Conservation (phyloP, 768 basidiomycete species). For the Gyrodon lividus region DNA sequence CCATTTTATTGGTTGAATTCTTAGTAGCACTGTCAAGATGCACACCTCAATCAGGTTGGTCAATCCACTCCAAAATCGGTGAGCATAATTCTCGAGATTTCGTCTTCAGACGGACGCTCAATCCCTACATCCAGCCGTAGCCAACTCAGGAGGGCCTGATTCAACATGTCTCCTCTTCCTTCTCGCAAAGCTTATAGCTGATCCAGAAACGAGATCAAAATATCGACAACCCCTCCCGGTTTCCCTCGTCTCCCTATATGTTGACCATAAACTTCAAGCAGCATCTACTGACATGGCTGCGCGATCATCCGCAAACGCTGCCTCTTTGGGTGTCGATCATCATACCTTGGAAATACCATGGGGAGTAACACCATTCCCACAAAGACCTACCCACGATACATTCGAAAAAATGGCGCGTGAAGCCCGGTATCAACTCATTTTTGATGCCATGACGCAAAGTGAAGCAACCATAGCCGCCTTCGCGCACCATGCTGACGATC, state of each 20-base stretch:
- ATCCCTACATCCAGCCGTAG: constrained; percentile 49
- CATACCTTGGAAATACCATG: constrained; percentile 52
- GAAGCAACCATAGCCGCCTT: constrained; percentile 50
- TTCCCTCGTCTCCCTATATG: constrained; percentile 54
- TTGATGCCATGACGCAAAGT: constrained; percentile 42
- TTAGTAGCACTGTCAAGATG: constrained; percentile 43
- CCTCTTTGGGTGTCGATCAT: constrained; percentile 44
- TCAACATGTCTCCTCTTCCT: constrained; percentile 78
- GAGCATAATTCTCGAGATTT: constrained; percentile 4
- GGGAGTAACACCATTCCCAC: constrained; percentile 52
- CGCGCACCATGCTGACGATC: constrained; percentile 82
- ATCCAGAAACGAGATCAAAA: constrained; percentile 12
- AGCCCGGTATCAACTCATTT: constrained; percentile 56
- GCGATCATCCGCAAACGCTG: constrained; percentile 44
- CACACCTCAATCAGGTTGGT: constrained; percentile 51
- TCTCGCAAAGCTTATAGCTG: constrained; percentile 43
- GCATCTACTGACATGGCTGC: constrained; percentile 56
- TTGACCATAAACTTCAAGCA: constrained; percentile 70
- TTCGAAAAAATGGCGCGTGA: constrained; percentile 59
- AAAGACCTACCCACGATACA: constrained; percentile 39
- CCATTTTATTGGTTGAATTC: constrained; percentile 53
- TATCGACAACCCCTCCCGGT: constrained; percentile 16
- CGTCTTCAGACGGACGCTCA: background rate
- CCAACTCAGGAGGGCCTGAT: constrained; percentile 81
- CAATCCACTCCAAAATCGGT: constrained; percentile 41